Percentiles rank a stretch among this genome's conserved stretches.
phyloP scores from a whole-genome alignment of 768 basidiomycete genomes.

The Trametes villosa region DNA sequence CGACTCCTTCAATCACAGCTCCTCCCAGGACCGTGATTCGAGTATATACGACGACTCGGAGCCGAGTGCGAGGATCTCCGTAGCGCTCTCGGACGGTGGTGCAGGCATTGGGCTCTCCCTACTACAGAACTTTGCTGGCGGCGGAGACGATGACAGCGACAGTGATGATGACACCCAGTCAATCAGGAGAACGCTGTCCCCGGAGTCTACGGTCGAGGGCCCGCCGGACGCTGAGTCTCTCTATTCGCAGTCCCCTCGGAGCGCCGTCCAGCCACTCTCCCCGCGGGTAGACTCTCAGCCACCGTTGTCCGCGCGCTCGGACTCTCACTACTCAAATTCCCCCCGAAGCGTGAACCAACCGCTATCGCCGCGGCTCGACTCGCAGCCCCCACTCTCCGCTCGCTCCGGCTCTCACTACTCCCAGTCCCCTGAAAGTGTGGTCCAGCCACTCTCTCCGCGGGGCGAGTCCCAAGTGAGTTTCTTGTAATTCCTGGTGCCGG shows the following conservation, averaged over 20 bases:
- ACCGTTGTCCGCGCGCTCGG: not conserved
- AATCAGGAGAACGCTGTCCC: constrained; percentile 5
- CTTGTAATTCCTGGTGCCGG: too few species aligned
- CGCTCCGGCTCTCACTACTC: too few species aligned
- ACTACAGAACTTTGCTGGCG: constrained; percentile 53
- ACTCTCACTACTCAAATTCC: too few species aligned
- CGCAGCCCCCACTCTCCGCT: too few species aligned
- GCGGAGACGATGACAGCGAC: constrained; percentile 35
- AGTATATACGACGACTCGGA: constrained; percentile 24
- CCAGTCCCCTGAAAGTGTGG: too few species aligned
- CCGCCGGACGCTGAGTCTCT: constrained; percentile 16
- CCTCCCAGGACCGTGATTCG: constrained; percentile 7
- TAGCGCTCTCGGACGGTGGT: constrained; percentile 57
- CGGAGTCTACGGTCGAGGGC: constrained; percentile 17
- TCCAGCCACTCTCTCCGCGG: too few species aligned
- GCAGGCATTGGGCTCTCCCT: constrained; percentile 73
- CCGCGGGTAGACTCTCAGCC: too few species aligned
- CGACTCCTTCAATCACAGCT: constrained; percentile 4
- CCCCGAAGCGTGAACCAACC: too few species aligned
- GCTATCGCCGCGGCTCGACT: too few species aligned
- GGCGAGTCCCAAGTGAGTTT: too few species aligned
- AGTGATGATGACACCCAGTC: constrained; percentile 7
- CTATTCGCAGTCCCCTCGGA: constrained; percentile 15
- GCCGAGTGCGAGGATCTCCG: constrained; percentile 37
- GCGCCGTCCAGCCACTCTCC: constrained; percentile 2